Percentiles rank a stretch among this genome's conserved stretches.
phyloP scores from a whole-genome alignment of 768 basidiomycete genomes.

The Russula virescens region DNA sequence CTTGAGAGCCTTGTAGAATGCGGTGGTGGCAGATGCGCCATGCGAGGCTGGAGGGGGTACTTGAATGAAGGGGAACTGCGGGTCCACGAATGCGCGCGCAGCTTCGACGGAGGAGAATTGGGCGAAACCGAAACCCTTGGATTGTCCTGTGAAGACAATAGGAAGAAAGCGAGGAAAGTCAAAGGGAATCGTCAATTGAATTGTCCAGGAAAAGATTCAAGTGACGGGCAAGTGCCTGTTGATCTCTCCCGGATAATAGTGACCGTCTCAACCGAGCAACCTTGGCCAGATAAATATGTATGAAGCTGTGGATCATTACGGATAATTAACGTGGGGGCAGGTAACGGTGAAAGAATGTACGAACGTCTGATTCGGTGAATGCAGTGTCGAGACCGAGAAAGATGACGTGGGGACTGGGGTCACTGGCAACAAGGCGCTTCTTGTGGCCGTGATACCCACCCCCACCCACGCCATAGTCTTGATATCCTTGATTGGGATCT shows the following conservation, averaged over 20 bases:
- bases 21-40: conserved; percentile 67
- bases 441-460: conserved; percentile 37
- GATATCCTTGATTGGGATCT: conserved; percentile 32
- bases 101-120: conserved; percentile 84
- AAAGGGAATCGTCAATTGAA: conserved; percentile 60
- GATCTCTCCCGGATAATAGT: conserved; percentile 96
- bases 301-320: conserved; percentile 58
- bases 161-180: conserved; percentile 8
- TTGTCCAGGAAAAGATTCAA: conserved; percentile 52
- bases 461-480: conserved; percentile 26
- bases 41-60: conserved; percentile 89
- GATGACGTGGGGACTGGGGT: conserved; percentile 89
- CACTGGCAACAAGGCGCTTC: conserved; percentile 77
- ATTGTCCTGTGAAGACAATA: conserved; percentile 53
- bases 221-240: conserved; percentile 90
- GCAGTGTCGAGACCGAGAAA: conserved; percentile 91
- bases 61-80: conserved; percentile 85
- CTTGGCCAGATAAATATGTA: conserved; percentile 64
- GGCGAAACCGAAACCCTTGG: conserved; percentile 96
- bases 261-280: conserved; percentile 76
- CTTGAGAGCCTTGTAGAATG: conserved; percentile 71
- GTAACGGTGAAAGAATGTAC: conserved; percentile 37
- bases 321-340: conserved; percentile 27
- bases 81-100: conserved; percentile 86
- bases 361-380: conserved; percentile 89